Evolutionary conservation across 192 early-diverging fungal genomes (phyloP).

Genomic region (Rhizophagus sp.): DNA sequence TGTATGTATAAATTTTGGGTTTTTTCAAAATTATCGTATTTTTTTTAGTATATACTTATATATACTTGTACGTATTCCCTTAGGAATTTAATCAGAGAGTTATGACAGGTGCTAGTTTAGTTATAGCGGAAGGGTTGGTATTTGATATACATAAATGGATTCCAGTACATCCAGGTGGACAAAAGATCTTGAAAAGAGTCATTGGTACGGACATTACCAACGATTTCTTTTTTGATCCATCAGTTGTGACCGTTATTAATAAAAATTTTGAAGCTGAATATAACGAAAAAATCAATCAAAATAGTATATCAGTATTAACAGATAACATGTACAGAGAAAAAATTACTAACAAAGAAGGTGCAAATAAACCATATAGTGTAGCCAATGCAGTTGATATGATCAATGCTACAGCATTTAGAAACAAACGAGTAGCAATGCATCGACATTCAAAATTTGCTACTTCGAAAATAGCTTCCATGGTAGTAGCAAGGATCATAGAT

Average conservation of each 20-base stretch:
- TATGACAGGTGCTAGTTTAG: slow-evolving; percentile 1
- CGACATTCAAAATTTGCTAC: slow-evolving; percentile 18
- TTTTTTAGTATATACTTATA: no score
- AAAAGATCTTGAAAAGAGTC: slow-evolving; percentile 26
- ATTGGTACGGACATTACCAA: slow-evolving; percentile 20
- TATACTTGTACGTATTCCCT: background rate
- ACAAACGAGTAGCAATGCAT: background rate
- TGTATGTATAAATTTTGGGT: background rate
- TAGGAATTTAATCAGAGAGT: background rate
- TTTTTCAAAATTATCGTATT: no score
- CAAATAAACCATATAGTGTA: background rate
- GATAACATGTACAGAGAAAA: background rate
- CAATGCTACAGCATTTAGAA: background rate
- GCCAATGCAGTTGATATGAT: background rate
- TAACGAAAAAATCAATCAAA: background rate
- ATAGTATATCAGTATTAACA: background rate
- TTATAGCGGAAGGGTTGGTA: slow-evolving; percentile 22
- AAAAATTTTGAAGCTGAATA: background rate
- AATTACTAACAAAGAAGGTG: background rate
- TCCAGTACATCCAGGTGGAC: slow-evolving; percentile 26
- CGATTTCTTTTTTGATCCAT: background rate
- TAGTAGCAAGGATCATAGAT: background rate
- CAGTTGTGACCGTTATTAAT: background rate
- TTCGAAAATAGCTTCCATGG: slow-evolving; percentile 3
- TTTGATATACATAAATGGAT: slow-evolving; percentile 29